These are phyloP conservation scores for Ophioceras dolichostomum DNA, from an alignment of 2,329 filamentous ascomycete species.

Conservation along the genomic window DNA sequence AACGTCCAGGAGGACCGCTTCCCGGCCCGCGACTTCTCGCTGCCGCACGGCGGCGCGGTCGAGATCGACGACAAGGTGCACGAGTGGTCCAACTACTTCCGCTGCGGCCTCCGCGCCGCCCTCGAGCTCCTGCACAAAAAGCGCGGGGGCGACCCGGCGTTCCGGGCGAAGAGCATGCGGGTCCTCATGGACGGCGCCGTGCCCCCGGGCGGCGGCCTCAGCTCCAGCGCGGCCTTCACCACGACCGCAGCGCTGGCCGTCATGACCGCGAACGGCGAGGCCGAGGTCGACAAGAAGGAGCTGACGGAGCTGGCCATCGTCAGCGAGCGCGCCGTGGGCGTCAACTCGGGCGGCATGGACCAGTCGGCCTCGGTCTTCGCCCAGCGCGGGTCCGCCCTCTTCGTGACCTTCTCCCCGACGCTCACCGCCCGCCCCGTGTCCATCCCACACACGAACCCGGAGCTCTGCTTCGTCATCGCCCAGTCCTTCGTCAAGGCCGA, in stretches of 20 bases:
- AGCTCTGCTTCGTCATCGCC: conserved; percentile 84
- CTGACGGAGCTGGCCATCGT: conserved; percentile 89
- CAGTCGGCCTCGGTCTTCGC: conserved; percentile 95
- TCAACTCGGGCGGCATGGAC: conserved; percentile 96
- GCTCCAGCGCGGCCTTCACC: conserved; percentile 87
- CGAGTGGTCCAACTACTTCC: conserved; percentile 99
- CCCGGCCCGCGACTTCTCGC: conserved; percentile 58
- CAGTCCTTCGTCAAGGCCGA: conserved; percentile 91
- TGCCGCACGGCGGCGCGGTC: conserved; percentile 46
- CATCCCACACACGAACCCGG: conserved; percentile 70
- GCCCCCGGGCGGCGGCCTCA: conserved; percentile 81
- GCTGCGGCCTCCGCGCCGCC: conserved; percentile 75
- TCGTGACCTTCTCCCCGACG: conserved; percentile 76
- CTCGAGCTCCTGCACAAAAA: conserved; percentile 64
- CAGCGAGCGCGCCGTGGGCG: conserved; percentile 85
- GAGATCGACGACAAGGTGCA: conserved; percentile 72
- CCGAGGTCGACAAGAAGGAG: conserved; percentile 75
- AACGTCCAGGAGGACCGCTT: conserved; percentile 73
- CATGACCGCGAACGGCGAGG: conserved; percentile 71
- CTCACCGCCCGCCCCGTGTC: conserved; percentile 67
- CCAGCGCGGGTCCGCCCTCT: conserved; percentile 70
- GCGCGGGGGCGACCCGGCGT: conserved; percentile 37
- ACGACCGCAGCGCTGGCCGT: conserved; percentile 82
- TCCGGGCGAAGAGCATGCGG: conserved; percentile 67
- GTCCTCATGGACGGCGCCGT: conserved; percentile 86